Conservation (phyloP, 768 basidiomycete genomes). For the Pisolithus orientalis region DNA sequence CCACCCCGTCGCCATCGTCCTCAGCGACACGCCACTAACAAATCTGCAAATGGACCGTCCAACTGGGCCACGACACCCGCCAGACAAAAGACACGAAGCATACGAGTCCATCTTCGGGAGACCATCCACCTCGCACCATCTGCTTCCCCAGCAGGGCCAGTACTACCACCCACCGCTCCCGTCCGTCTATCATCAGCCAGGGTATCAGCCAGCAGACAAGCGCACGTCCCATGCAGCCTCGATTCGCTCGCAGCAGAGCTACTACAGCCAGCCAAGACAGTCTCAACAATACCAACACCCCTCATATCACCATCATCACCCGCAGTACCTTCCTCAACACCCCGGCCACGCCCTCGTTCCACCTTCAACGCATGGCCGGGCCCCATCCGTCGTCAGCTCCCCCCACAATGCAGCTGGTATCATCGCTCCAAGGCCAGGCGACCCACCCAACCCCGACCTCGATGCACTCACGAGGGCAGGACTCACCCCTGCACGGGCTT, state of each 20-base stretch:
- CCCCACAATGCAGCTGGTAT: constrained; percentile 34
- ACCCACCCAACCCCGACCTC: constrained; percentile 41
- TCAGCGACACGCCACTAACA: too few relatives aligned
- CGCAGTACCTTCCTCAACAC: constrained; percentile 14
- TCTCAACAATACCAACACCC: constrained; percentile 23
- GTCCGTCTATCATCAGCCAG: constrained; percentile 19
- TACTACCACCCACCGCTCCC: constrained; percentile 12
- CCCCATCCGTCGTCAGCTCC: constrained; percentile 45
- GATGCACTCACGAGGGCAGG: constrained; percentile 43
- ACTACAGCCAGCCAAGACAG: constrained; percentile 28
- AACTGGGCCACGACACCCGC: constrained; percentile 48
- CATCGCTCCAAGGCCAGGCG: constrained; percentile 42
- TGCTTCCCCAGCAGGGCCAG: constrained; percentile 8
- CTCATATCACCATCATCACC: constrained; percentile 6
- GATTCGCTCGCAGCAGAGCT: constrained; percentile 24
- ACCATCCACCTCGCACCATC: constrained; percentile 54
- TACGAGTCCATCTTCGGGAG: constrained; percentile 88
- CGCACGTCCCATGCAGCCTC: constrained; percentile 42
- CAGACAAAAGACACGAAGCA: constrained; percentile 72
- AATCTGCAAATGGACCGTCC: constrained; percentile 39
- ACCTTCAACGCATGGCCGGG: constrained; percentile 37
- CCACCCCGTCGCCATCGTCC: too few relatives aligned
- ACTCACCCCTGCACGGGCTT: constrained; percentile 73
- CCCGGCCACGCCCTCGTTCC: constrained; percentile 28
- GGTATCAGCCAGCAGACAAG: constrained; percentile 38